A percentile compares a stretch with the other conserved stretches of the same genome.
These are phyloP conservation scores for Phytopythium litorale DNA, from an alignment of 352 stramenopile genomes.

Conservation along the genomic window DNA sequence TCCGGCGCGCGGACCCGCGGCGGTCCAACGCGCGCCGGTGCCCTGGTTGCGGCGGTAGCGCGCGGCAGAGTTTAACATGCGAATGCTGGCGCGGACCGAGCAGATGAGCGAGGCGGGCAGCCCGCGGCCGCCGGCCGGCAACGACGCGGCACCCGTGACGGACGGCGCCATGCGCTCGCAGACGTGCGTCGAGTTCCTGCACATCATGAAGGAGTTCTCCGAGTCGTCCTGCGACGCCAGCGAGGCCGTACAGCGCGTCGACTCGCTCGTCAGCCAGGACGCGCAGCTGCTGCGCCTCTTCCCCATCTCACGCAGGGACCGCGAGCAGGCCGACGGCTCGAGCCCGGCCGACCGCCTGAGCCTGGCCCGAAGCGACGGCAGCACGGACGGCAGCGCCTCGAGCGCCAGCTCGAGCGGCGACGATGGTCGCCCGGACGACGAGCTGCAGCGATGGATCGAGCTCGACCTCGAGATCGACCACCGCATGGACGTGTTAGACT, in stretches of 20 bases:
- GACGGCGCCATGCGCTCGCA: constrained; percentile 40
- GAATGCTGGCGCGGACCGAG: not conserved
- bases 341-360: not conserved
- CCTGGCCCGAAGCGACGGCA: not conserved
- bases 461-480: constrained; percentile 55
- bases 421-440: constrained; percentile 44
- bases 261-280: constrained; percentile 62
- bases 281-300: constrained; percentile 52
- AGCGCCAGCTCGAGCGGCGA: constrained; percentile 11
- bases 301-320: constrained; percentile 26
- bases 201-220: constrained; percentile 76
- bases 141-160: constrained; percentile 1
- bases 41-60: not conserved
- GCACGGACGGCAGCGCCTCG: constrained; percentile 4
- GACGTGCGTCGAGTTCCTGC: constrained; percentile 60
- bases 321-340: not conserved
- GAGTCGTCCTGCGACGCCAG: constrained; percentile 59
- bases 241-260: constrained; percentile 59
- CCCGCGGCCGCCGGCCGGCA: constrained; percentile 9
- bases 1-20: not conserved
- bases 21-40: not conserved
- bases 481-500: constrained; percentile 55
- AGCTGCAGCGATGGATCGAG: constrained; percentile 62
- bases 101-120: constrained; percentile 6
- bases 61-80: not conserved